phyloP scores from a whole-genome alignment of 2,329 filamentous ascomycete species.

The Apiospora malaysiana region DNA sequence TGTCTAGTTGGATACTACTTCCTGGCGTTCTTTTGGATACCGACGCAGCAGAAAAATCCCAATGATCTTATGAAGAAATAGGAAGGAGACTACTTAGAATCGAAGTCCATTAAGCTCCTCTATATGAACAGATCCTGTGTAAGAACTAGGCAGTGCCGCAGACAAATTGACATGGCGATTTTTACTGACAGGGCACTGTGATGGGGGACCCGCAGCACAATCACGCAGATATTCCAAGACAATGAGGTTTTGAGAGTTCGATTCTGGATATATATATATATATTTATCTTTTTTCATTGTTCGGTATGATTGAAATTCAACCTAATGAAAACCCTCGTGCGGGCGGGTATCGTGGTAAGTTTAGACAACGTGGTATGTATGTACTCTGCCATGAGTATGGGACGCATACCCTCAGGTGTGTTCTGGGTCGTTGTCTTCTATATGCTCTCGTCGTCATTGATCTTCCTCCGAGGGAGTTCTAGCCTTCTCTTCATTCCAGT shows the following conservation, averaged over 20 bases:
- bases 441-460: too few species aligned
- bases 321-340: background rate
- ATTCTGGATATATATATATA: background rate
- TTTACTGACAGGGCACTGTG: too few species aligned
- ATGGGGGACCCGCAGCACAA: background rate
- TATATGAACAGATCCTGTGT: background rate
- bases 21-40: conserved; percentile 2
- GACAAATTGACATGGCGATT: background rate
- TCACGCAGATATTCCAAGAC: background rate
- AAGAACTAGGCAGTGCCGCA: background rate
- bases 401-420: background rate
- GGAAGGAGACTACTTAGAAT: conserved; percentile 8
- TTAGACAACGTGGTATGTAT: background rate
- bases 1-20: background rate
- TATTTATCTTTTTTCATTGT: background rate
- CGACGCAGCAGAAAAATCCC: background rate
- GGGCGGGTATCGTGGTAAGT: background rate
- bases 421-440: background rate
- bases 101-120: background rate
- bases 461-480: background rate
- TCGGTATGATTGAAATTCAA: background rate
- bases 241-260: background rate
- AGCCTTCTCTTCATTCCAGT: background rate
- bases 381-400: background rate
- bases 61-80: background rate